Percentiles rank a stretch among this genome's conserved stretches.
phyloP scores from a whole-genome alignment of 257 asterid genomes.

The Ligustrum vulgare region DNA sequence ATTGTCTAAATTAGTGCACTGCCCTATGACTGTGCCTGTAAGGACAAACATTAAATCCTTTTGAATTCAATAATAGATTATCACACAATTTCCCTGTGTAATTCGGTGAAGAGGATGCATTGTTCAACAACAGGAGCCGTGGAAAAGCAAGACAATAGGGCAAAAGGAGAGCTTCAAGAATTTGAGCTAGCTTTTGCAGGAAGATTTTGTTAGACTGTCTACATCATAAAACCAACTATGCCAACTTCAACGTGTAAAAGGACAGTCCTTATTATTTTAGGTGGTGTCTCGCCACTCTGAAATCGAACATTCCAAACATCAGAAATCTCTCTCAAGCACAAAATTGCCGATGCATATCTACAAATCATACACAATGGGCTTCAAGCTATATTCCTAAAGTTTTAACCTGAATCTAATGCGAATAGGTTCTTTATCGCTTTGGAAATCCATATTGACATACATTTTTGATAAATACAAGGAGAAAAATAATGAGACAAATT shows the following conservation, averaged over 20 bases:
- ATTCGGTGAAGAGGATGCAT: neutral
- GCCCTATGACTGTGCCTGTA: neutral
- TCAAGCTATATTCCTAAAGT: neutral
- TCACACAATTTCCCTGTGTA: neutral
- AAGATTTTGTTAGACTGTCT: neutral
- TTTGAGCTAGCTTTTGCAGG: neutral
- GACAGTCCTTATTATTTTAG: neutral
- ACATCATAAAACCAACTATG: neutral
- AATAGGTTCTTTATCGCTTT: neutral
- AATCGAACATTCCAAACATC: neutral
- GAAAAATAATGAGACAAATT: neutral
- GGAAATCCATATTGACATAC: neutral
- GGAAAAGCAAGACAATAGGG: neutral
- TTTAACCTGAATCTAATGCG: neutral
- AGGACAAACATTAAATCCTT: neutral
- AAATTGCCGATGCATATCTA: neutral
- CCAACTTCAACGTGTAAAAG: neutral
- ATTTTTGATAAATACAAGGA: neutral
- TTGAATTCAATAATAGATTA: neutral
- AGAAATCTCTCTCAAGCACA: neutral
- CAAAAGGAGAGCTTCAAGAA: neutral
- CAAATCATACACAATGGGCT: neutral
- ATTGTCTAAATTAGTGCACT: too few relatives aligned
- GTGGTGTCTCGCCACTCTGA: neutral
- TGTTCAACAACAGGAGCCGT: neutral